Evolutionary conservation across 805 yeast species (phyloP), one percentile per base, ranked within the genome.

Genomic region (Ogataea minuta): DNA sequence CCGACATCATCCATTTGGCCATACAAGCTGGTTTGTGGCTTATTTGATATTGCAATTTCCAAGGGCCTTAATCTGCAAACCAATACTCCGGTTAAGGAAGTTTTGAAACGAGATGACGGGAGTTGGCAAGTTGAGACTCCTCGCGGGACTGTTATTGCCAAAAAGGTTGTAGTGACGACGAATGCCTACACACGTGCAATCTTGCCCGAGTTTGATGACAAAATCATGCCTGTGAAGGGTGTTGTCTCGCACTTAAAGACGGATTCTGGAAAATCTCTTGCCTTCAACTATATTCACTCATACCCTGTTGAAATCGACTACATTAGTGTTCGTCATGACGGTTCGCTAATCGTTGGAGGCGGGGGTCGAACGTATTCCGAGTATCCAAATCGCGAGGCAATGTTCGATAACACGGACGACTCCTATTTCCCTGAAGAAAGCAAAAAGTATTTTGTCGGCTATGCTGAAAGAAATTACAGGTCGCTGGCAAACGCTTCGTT

Each of bases 1-100:
- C 72, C 74, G 7, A 71, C 76, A 3, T 64, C 69, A 2, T 61
- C 70, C 4, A 48, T 71, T 28, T 71, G 74, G 65, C 74, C 77
- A 8, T 69, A 72, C 52, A 66, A 66, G 44, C 53, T 73, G 9
- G 62, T 69, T 31, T 52, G 59, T 9, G 53, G 58, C 1, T 43
- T 73, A 8, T 44, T 71, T 24, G 53, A 60, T 36, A 46, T 45
- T 12, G 51, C 64, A 19, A 53, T 71, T 4, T 43, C 47, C 9
- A 52, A 53, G 16, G 74, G 74, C 4, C 50, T 70, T 25, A 62
- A 68, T 32, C 43, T 72, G 23, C 72, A 71, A 39, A 60, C 77
- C 1, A 60, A 70, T 40, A 70, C 76, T 1, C 56, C 60, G 2
- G 76, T 66, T 4, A 48, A 50, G 1, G 43, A 51, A 4, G 60